Evolutionary conservation across 1,284 basidiomycete species (phyloP), one percentile per base, ranked within the genome.

Genomic region (Tilletia setariae): DNA sequence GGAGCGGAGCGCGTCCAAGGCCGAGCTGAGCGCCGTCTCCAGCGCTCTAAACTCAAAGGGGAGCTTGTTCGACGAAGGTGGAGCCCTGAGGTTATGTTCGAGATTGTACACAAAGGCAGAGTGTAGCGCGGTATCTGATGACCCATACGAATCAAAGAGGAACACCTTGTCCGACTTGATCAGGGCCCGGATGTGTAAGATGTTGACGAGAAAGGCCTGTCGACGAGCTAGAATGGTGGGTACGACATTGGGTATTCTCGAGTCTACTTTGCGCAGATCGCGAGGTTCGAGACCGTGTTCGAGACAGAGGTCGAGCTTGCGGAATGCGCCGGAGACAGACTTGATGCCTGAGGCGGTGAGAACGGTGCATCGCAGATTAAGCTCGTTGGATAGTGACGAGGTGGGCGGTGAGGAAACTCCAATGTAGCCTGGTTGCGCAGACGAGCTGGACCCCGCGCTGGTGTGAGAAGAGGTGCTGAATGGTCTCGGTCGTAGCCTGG

Each of bases 221-320:
- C 90, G 89, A 70, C 95, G 87, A 51, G 92, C 89, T 59, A 98
- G 87, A 78, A 98, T 96, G 19, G 83, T 94, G 40, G 95, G 94
- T 16, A 98, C 92, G 67, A 95, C 88, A 83, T 94, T 96, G 23
- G 94, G 93, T 69, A 94, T 88, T 72, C 93, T 87, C 15, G 92
- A 93, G 85, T 98, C 95, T 76, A 98, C 93, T 85, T 97, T 97
- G 68, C 95, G 90, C 51, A 98, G 86, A 84, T 98, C 95, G 85
- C 95, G 90, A 72, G 93, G 91, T 91, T 97, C 69, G 67, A 98
- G 84, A 75, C 90, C 88, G 83, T 97, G 92, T 80, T 94, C 91
- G 51, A 87, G 85, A 83, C 92, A 94, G 65, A 98, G 86, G 77
- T 94, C 91, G 53, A 90, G 89, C 83, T 91, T 92, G 78, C 90